These are phyloP conservation scores for Microstegium vimineum DNA, from an alignment of 176 grass and related monocot genomes.

Conservation along the genomic window DNA sequence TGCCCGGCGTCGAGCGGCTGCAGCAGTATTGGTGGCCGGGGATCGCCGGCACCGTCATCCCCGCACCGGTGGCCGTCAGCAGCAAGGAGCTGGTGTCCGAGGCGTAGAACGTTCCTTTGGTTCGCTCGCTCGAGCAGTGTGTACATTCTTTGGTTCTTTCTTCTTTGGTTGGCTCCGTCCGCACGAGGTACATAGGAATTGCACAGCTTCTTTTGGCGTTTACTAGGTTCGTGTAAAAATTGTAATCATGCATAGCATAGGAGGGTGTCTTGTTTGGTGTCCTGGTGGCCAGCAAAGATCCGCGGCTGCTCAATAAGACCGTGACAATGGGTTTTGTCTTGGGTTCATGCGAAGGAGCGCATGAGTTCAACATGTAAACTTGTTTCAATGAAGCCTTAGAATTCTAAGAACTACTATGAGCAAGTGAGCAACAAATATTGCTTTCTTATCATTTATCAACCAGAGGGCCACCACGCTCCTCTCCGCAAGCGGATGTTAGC, in stretches of 20 bases:
- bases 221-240: constrained; percentile 39
- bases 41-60: constrained; percentile 38
- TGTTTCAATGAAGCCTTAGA: not conserved
- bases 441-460: not conserved
- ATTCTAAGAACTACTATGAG: not conserved
- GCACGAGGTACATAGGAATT: constrained; percentile 17
- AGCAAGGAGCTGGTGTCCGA: constrained; percentile 58
- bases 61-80: constrained; percentile 9
- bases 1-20: constrained; percentile 55
- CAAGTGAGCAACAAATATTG: not conserved
- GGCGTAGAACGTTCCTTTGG: constrained; percentile 9
- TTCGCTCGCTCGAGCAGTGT: constrained; percentile 8
- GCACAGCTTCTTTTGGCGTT: constrained; percentile 27
- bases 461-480: not conserved
- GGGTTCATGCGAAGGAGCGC: constrained; percentile 16
- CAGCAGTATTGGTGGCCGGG: constrained; percentile 71
- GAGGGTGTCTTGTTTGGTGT: not conserved
- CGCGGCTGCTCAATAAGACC: constrained; percentile 35
- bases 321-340: not conserved
- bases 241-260: constrained; percentile 26
- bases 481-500: too few species aligned
- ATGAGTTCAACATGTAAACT: constrained; percentile 30
- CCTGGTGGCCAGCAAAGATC: constrained; percentile 20
- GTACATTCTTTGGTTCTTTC: constrained; percentile 48
- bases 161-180: constrained; percentile 37